phyloP scores from a whole-genome alignment of 1,284 basidiomycete species.

The Agroathelia rolfsii region DNA sequence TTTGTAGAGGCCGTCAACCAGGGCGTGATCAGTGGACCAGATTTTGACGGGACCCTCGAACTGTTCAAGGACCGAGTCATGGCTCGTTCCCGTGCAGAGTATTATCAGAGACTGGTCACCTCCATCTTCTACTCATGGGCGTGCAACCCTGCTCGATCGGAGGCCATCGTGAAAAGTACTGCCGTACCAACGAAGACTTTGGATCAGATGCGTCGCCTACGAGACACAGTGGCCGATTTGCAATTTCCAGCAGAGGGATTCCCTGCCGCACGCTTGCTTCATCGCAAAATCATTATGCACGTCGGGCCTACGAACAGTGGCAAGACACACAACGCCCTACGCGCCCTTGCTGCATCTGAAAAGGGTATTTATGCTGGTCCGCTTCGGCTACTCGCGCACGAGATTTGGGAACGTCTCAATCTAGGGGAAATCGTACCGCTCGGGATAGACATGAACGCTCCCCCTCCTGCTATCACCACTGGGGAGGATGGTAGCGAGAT shows the following conservation, averaged over 20 bases:
- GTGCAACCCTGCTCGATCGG: constrained; percentile 18
- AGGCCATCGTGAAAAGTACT: constrained; percentile 14
- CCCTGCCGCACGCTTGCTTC: constrained; percentile 25
- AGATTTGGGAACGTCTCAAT: constrained; percentile 91
- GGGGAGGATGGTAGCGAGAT: no score
- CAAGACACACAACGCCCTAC: constrained; percentile 90
- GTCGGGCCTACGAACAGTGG: constrained; percentile 97
- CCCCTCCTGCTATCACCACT: no score
- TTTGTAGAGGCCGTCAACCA: constrained; percentile 25
- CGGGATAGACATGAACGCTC: no score
- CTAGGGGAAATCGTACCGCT: constrained; percentile 74
- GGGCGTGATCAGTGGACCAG: constrained; percentile 23
- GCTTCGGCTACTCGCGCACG: constrained; percentile 86
- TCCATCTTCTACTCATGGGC: constrained; percentile 43
- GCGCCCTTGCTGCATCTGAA: constrained; percentile 71
- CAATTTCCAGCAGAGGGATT: constrained; percentile 31
- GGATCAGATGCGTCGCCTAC: constrained; percentile 27
- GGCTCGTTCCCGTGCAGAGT: background rate
- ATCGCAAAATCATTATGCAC: constrained; percentile 83
- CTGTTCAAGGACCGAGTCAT: constrained; percentile 28
- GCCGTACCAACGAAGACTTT: no score
- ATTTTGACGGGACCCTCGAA: constrained; percentile 18
- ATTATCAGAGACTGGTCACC: background rate
- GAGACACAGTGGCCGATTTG: constrained; percentile 29
- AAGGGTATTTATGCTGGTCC: constrained; percentile 87